Evolutionary conservation across 805 yeast genomes (phyloP).

Genomic region (Phaffomyces antillensis): DNA sequence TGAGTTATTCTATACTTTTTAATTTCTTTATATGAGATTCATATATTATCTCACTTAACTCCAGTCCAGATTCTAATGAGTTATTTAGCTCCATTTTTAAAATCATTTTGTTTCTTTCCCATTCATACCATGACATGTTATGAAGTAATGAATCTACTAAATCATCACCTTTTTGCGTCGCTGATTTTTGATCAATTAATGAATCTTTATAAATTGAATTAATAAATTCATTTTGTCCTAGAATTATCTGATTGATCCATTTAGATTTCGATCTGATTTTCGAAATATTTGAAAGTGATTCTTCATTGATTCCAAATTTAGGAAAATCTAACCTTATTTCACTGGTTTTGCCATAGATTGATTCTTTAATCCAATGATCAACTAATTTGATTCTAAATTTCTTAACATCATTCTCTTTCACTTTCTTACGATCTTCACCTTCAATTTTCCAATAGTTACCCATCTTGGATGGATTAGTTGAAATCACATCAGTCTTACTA

Average conservation of each 20-base stretch:
- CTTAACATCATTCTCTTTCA: constrained; percentile 10
- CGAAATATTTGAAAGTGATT: background rate
- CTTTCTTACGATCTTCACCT: background rate
- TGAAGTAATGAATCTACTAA: constrained; percentile 20
- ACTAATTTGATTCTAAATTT: constrained; percentile 13
- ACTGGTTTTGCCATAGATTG: background rate
- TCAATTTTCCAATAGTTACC: constrained; percentile 17
- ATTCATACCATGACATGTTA: constrained; percentile 18
- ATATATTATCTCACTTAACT: constrained; percentile 13
- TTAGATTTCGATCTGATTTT: constrained; percentile 8
- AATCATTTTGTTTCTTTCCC: constrained; percentile 21
- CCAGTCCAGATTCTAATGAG: constrained; percentile 13
- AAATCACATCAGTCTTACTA: constrained; percentile 10
- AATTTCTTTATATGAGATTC: constrained; percentile 7
- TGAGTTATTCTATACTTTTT: background rate
- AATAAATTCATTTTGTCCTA: constrained; percentile 1
- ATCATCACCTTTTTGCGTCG: constrained; percentile 20
- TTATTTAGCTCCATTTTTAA: constrained; percentile 15
- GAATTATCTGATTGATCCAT: constrained; percentile 15
- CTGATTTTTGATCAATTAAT: constrained; percentile 1
- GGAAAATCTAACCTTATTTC: constrained; percentile 7
- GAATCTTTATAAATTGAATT: background rate
- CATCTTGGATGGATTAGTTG: constrained; percentile 18
- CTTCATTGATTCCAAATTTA: constrained; percentile 5
- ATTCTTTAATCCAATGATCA: constrained; percentile 15